Evolutionary conservation across 116 monocot genomes (phyloP), one percentile per base, ranked within the genome.

Genomic region (Phalaenopsis hybrid): DNA sequence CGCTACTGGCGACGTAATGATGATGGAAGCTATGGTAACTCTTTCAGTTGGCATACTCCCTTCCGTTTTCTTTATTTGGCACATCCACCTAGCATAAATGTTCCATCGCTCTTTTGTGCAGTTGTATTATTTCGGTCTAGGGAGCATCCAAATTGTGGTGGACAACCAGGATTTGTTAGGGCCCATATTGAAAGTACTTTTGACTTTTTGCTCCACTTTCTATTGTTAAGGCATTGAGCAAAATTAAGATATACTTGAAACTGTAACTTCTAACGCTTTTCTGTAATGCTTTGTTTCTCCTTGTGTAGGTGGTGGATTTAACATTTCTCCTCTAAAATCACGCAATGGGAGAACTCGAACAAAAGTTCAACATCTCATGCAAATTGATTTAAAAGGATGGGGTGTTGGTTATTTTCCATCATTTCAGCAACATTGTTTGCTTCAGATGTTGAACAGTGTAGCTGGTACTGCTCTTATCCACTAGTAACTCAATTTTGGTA

Each of bases 381-480:
- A 98, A 87, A 88, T 98, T 80, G 95, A 98, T 86, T 79, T 98
- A 43, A 93, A 93, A 83, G 98, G 98, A 74, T 98, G 98, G 98
- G 89, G 86, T 46, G 83, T 95, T n/a, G 87, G 90, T 21, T 92
- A 95, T 85, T 74, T 92, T 72, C 86, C 93, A 67, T 92, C 93
- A 78, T 98, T 91, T 88, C 98, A 93, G 84, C 95, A 98, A 75
- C 93, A 93, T 86, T 93, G 91, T 84, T 80, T 98, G 49, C 86
- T 98, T 81, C 93, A 95, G 51, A 95, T 95, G 90, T 83, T 98
- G 70, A 98, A 92, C 80, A 88, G 89, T 75, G 93, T 98, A 82
- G 93, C 95, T 78, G 98, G 98, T 98, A 81, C 16, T 48, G 17
- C 18, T 82, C 70, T 81, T 72, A 5, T 58, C 46, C 55, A 67